phyloP scores from a whole-genome alignment of 2,329 filamentous ascomycete species.

The Lachnellula willkommii region DNA sequence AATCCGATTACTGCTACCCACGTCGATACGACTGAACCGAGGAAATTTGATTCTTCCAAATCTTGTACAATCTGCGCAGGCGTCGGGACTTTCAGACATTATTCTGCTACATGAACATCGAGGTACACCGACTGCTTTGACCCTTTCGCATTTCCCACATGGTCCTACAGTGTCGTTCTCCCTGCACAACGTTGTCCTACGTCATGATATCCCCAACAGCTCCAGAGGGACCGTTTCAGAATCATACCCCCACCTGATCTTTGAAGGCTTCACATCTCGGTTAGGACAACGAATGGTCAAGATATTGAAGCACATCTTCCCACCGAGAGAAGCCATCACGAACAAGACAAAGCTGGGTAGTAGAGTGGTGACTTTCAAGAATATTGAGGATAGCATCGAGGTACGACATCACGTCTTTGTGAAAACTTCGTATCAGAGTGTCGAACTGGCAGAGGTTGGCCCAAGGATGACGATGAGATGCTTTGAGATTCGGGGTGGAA shows the following conservation, averaged over 20 bases:
- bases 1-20: constrained; percentile 76
- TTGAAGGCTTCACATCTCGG: constrained; percentile 82
- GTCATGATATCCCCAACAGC: constrained; percentile 86
- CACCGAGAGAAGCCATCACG: constrained; percentile 73
- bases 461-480: constrained; percentile 95
- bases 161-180: constrained; percentile 84
- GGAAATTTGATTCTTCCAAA: constrained; percentile 86
- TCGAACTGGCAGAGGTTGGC: constrained; percentile 84
- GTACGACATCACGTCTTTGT: constrained; percentile 93
- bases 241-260: constrained; percentile 89
- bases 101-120: constrained; percentile 87
- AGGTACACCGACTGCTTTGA: constrained; percentile 85
- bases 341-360: constrained; percentile 72
- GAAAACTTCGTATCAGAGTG: constrained; percentile 80
- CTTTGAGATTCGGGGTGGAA: constrained; percentile 89
- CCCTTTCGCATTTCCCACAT: constrained; percentile 80
- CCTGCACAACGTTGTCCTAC: constrained; percentile 85
- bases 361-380: constrained; percentile 88
- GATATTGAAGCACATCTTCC: constrained; percentile 90
- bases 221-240: constrained; percentile 85
- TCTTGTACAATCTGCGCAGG: constrained; percentile 74
- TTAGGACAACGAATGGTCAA: constrained; percentile 80
- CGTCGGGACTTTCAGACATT: constrained; percentile 76
- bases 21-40: constrained; percentile 81
- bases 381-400: constrained; percentile 89